Percentiles rank a stretch among this genome's conserved stretches.
These are phyloP conservation scores for Leishmania martiniquensis DNA, from an alignment of 208 protist genomes.

Conservation along the genomic window DNA sequence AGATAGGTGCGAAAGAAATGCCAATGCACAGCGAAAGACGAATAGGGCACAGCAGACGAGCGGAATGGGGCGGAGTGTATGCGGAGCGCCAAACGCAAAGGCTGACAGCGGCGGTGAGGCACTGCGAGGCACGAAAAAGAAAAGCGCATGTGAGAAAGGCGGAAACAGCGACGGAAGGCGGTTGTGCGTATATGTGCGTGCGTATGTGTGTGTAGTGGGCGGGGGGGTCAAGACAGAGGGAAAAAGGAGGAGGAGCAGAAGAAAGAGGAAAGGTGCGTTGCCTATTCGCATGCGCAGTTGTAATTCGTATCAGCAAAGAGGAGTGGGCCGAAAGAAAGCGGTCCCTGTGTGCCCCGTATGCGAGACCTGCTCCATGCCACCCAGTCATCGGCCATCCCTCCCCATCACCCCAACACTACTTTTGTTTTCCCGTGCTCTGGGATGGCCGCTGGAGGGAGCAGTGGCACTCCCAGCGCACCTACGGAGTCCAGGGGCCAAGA, in stretches of 20 bases:
- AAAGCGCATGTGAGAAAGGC: background rate
- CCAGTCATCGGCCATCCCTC: background rate
- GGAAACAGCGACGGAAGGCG: background rate
- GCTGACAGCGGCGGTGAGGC: too few relatives aligned
- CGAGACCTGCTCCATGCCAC: background rate
- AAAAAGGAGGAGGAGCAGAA: background rate
- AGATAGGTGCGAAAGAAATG: too few relatives aligned
- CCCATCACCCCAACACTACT: too few relatives aligned
- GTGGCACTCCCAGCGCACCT: background rate
- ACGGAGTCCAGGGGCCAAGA: too few relatives aligned
- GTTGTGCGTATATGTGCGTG: background rate
- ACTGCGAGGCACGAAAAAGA: too few relatives aligned
- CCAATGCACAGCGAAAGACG: constrained; percentile 3
- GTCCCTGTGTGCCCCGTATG: background rate
- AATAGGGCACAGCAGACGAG: too few relatives aligned
- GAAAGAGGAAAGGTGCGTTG: background rate
- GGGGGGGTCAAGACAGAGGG: background rate
- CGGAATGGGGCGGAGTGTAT: too few relatives aligned
- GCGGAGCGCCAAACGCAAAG: too few relatives aligned
- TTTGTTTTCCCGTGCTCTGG: too few relatives aligned
- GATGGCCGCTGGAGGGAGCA: too few relatives aligned
- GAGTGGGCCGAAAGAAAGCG: background rate
- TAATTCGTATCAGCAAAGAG: background rate
- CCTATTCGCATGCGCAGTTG: background rate
- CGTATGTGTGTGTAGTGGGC: background rate